These are phyloP conservation scores for Thalassiosira profunda DNA, from an alignment of 108 stramenopile genomes.

Conservation along the genomic window DNA sequence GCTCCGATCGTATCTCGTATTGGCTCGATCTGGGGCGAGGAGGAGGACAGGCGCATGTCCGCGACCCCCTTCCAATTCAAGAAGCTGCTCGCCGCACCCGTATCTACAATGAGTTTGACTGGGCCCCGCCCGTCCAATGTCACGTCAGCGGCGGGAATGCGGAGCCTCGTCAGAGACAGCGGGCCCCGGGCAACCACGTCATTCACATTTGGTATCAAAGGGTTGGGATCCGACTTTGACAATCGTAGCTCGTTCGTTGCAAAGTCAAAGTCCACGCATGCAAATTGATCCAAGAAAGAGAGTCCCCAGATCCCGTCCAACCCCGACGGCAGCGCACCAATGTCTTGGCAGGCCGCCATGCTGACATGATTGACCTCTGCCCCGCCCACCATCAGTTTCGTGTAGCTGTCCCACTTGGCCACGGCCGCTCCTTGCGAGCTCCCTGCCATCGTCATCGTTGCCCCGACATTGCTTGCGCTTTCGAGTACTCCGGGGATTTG, in stretches of 20 bases:
- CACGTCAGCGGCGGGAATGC: constrained; percentile 65
- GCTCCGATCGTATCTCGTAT: constrained; percentile 55
- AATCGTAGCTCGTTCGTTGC: constrained; percentile 36
- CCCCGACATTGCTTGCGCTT: constrained; percentile 31
- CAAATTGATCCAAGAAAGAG: constrained; percentile 71
- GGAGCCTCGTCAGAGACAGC: constrained; percentile 52
- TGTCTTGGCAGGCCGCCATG: constrained; percentile 75
- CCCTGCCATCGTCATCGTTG: constrained; percentile 77
- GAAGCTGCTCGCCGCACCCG: constrained; percentile 67
- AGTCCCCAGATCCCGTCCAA: constrained; percentile 87
- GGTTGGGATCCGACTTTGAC: constrained; percentile 21
- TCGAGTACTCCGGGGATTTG: constrained; percentile 23
- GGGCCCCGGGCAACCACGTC: constrained; percentile 38
- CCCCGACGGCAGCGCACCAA: constrained; percentile 65
- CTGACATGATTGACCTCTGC: constrained; percentile 8
- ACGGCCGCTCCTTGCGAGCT: constrained; percentile 42
- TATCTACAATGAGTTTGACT: constrained; percentile 79
- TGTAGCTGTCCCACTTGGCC: constrained; percentile 52
- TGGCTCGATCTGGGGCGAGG: constrained; percentile 40
- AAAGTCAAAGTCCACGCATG: constrained; percentile 68
- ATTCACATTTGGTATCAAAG: constrained; percentile 4
- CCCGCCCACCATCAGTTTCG: constrained; percentile 44
- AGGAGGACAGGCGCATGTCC: constrained; percentile 46
- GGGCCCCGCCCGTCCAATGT: constrained; percentile 69
- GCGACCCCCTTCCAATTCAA: constrained; percentile 73